Evolutionary conservation across 805 yeast genomes (phyloP).

Genomic region (Cyberlindnera veronae): DNA sequence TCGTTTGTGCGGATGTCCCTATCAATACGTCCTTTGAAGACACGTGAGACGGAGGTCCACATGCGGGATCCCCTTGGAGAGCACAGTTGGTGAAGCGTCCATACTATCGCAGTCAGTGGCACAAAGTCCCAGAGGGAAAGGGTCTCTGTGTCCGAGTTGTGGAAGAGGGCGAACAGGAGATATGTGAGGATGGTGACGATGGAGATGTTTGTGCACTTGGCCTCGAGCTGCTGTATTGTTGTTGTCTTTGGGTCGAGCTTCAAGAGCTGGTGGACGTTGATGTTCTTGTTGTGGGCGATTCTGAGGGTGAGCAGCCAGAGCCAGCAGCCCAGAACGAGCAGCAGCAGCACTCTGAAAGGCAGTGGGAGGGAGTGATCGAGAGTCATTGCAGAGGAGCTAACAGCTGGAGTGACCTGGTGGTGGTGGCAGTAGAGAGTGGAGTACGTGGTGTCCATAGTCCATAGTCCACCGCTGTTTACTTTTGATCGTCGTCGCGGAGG

Average conservation of each 20-base stretch:
- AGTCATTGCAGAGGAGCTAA: constrained; percentile 1
- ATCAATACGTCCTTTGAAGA: constrained; percentile 59
- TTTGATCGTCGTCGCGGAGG: too few species aligned
- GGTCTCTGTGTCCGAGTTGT: neutral
- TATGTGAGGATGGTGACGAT: constrained; percentile 2
- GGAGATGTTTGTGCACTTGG: constrained; percentile 8
- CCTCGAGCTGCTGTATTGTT: constrained; percentile 1
- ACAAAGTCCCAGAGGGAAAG: constrained; percentile 12
- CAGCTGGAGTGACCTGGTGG: neutral
- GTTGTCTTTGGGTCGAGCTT: constrained; percentile 10
- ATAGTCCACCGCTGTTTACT: too few species aligned
- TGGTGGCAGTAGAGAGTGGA: neutral
- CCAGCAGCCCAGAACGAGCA: constrained; percentile 12
- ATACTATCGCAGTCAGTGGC: constrained; percentile 7
- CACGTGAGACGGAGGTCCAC: constrained; percentile 41
- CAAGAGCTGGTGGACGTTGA: constrained; percentile 12
- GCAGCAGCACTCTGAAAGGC: constrained; percentile 13
- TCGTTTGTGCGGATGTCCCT: constrained; percentile 59
- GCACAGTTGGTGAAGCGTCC: constrained; percentile 7
- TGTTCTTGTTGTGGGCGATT: constrained; percentile 1
- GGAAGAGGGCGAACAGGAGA: constrained; percentile 3
- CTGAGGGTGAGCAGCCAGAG: constrained; percentile 11
- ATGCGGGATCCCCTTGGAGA: constrained; percentile 7
- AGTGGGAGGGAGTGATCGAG: constrained; percentile 14
- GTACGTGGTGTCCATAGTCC: too few species aligned